Base-by-base conservation (phyloP, 1,284 basidiomycete genomes). In the Prillingera fragicola region DNA sequence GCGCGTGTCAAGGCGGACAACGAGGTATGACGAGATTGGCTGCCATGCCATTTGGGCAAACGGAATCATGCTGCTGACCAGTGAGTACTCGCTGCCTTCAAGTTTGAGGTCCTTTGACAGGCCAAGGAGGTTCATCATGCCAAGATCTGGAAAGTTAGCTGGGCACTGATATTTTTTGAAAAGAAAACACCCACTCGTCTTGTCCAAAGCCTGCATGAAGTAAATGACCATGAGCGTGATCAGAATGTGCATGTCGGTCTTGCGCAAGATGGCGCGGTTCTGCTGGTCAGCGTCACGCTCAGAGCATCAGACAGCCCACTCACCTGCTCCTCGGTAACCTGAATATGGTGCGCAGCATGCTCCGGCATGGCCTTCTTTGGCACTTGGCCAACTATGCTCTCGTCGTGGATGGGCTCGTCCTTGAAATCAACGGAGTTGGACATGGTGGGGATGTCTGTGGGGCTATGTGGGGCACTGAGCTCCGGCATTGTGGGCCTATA, bases 151-250 rank as follows among this genome's bases (percentile, higher is more conserved):
- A 12, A 7, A 31, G 6, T 23, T 36, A 21, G 15, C 12, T 24
- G 18, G 23, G 9, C 34, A 23, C 6, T 8, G 15, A 12, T 15
- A 18, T 13, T 21, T 10, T n/a, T 9, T 8, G 8, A 10, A 19
- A 18, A 19, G 18, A n/a, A 33, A 10, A 33, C 33, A 10, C 33
- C 9, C 13, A 33, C 34, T 24, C 19, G 44, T 37, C 45, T 63
- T 62, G 50, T 63, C 60, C 27, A 64, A 45, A 43, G 60, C 61
- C 38, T 65, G 62, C 17, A 65, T 31, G 41, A 63, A 60, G 50
- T 63, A 65, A 13, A 66, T 48, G 60, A 56, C 60, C 26, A 56
- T 43, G 34, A 65, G 53, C 36, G 60, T 52, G 24, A 41, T 24
- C 8, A 65, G 49, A 23, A 60, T 56, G 9, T 36, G 33, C 38